Conservation (phyloP, 1,139 yeast species). For the Arxiozyma bovina region DNA sequence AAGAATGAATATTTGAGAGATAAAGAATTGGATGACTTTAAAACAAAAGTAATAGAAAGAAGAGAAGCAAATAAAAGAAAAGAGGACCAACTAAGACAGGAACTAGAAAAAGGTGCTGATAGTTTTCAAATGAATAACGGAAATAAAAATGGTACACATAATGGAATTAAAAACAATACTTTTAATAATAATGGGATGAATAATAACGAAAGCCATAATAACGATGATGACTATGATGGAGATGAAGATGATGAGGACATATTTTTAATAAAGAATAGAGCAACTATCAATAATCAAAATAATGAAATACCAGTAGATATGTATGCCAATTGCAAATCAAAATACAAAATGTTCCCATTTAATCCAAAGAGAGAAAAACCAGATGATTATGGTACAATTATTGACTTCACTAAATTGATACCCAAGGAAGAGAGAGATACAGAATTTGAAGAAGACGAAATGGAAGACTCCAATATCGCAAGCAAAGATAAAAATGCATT, state of each 20-base stretch:
- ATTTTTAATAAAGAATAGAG: slow-evolving; percentile 14
- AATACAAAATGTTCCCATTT: slow-evolving; percentile 75
- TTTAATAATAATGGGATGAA: slow-evolving; percentile 5
- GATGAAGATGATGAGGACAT: slow-evolving; percentile 32
- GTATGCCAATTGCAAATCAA: slow-evolving; percentile 47
- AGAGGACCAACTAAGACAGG: slow-evolving; percentile 18
- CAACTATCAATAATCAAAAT: slow-evolving; percentile 13
- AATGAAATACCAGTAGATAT: slow-evolving; percentile 42
- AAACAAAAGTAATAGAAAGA: slow-evolving; percentile 37
- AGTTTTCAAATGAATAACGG: slow-evolving; percentile 4
- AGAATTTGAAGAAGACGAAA: slow-evolving; percentile 20
- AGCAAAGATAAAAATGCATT: slow-evolving; percentile 17
- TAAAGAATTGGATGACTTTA: slow-evolving; percentile 42
- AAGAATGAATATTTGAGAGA: slow-evolving; percentile 39
- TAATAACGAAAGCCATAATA: no score
- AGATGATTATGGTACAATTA: slow-evolving; percentile 81
- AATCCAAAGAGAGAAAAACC: slow-evolving; percentile 46
- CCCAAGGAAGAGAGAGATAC: slow-evolving; percentile 44
- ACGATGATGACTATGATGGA: slow-evolving; percentile 29
- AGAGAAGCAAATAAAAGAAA: slow-evolving; percentile 28
- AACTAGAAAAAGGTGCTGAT: slow-evolving; percentile 12
- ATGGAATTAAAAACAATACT: neutral
- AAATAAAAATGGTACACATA: neutral
- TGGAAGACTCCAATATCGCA: slow-evolving; percentile 4
- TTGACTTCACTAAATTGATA: slow-evolving; percentile 47